Conservation (phyloP, 208 protist species). For the Naegleria lovaniensis region DNA sequence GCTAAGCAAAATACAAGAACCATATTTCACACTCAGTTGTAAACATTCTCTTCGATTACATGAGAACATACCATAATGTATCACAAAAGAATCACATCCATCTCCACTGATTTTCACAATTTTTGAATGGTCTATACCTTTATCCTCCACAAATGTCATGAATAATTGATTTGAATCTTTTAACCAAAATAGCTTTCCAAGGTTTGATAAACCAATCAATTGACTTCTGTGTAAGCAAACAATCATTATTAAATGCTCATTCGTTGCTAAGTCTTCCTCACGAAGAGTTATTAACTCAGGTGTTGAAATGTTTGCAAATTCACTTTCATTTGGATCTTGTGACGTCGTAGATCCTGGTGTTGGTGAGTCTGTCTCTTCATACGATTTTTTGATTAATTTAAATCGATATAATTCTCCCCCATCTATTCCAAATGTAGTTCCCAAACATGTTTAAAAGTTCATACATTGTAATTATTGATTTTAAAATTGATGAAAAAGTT, state of each 20-base stretch:
- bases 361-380: too few species aligned
- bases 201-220: neutral
- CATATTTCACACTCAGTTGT: neutral
- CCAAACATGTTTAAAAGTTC: too few species aligned
- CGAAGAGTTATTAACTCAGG: too few species aligned
- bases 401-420: too few species aligned
- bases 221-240: neutral
- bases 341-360: too few species aligned
- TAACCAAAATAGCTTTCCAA: neutral
- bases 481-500: too few species aligned
- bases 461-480: too few species aligned
- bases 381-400: too few species aligned
- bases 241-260: neutral
- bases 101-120: neutral
- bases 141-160: neutral
- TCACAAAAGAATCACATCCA: neutral
- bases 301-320: too few species aligned
- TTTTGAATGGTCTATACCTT: neutral
- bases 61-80: neutral
- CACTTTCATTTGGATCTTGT: too few species aligned
- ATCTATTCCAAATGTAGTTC: too few species aligned
- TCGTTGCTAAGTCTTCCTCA: neutral
- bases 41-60: neutral
- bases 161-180: neutral
- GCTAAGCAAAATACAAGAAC: too few species aligned